These are phyloP conservation scores for Gonapodya prolifera DNA, from an alignment of 192 early-diverging fungal species.

Conservation along the genomic window DNA sequence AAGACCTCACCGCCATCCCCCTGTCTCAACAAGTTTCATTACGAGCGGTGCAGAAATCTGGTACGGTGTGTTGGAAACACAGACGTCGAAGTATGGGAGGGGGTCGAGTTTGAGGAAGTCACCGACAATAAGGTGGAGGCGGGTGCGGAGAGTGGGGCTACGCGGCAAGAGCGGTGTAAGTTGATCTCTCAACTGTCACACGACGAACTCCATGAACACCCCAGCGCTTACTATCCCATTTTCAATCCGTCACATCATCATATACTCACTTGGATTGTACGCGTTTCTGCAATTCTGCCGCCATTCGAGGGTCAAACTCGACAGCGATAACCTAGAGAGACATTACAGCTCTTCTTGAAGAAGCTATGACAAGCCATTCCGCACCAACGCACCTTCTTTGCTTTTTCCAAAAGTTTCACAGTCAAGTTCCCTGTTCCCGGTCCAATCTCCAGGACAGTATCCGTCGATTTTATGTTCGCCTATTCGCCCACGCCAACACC, in stretches of 20 bases:
- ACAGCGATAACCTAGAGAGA: slow-evolving; percentile 47
- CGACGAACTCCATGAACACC: too few species aligned
- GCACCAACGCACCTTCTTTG: slow-evolving; percentile 58
- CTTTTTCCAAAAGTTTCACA: slow-evolving; percentile 79
- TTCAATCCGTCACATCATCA: background rate
- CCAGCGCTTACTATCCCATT: background rate
- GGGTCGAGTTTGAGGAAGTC: slow-evolving; percentile 90
- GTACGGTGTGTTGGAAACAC: slow-evolving; percentile 97
- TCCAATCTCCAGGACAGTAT: slow-evolving; percentile 84
- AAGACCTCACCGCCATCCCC: slow-evolving; percentile 25
- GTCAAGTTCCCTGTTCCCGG: slow-evolving; percentile 99
- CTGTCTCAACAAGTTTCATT: slow-evolving; percentile 93
- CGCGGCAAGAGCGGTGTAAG: background rate
- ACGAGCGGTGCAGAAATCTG: slow-evolving; percentile 91
- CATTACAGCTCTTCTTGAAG: background rate
- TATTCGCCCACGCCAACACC: too few species aligned
- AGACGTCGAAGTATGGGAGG: slow-evolving; percentile 95
- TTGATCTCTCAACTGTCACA: too few species aligned
- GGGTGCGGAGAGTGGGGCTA: background rate
- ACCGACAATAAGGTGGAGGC: slow-evolving; percentile 86
- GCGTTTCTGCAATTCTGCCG: slow-evolving; percentile 92
- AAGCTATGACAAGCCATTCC: background rate
- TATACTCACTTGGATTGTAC: slow-evolving; percentile 76
- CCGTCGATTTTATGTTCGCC: slow-evolving; percentile 32
- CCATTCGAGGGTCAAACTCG: slow-evolving; percentile 92